phyloP scores from a whole-genome alignment of 2,329 filamentous ascomycete species.

The Metarhizium rileyi region DNA sequence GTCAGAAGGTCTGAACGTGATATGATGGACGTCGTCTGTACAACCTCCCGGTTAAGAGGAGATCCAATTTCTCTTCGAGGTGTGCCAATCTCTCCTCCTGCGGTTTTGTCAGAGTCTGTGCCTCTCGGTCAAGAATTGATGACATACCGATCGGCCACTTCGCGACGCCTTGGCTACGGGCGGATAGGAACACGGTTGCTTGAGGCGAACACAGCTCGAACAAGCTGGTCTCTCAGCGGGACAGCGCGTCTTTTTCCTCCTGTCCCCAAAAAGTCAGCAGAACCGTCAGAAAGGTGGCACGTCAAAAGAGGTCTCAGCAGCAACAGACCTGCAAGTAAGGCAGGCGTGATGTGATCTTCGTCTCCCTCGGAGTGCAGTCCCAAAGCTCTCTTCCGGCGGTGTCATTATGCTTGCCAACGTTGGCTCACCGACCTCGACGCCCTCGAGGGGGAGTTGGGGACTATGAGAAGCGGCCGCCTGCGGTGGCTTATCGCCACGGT shows the following conservation, averaged over 20 bases:
- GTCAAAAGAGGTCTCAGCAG: neutral
- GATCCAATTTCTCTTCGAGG: constrained; percentile 42
- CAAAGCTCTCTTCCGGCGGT: constrained; percentile 19
- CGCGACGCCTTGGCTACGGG: constrained; percentile 25
- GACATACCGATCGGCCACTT: constrained; percentile 34
- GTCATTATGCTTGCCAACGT: constrained; percentile 16
- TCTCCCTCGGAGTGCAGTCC: constrained; percentile 21
- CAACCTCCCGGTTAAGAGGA: constrained; percentile 34
- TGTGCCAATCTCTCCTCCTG: constrained; percentile 41
- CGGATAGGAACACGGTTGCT: constrained; percentile 37
- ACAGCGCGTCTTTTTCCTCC: constrained; percentile 41
- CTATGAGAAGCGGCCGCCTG: neutral
- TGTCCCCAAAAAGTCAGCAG: constrained; percentile 5
- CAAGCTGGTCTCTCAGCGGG: constrained; percentile 41
- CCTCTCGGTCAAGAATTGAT: neutral
- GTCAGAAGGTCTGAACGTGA: constrained; percentile 18
- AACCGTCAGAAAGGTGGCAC: neutral
- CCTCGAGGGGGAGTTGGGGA: neutral
- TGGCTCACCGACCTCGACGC: neutral
- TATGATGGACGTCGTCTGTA: constrained; percentile 11
- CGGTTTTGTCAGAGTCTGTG: neutral
- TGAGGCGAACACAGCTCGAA: constrained; percentile 38
- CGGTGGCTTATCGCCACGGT: constrained; percentile 1
- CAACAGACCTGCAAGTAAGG: constrained; percentile 36
- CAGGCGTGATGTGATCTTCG: constrained; percentile 32